These are phyloP conservation scores for Conringia planisiliqua DNA, from an alignment of 345 rosid species.

Conservation along the genomic window DNA sequence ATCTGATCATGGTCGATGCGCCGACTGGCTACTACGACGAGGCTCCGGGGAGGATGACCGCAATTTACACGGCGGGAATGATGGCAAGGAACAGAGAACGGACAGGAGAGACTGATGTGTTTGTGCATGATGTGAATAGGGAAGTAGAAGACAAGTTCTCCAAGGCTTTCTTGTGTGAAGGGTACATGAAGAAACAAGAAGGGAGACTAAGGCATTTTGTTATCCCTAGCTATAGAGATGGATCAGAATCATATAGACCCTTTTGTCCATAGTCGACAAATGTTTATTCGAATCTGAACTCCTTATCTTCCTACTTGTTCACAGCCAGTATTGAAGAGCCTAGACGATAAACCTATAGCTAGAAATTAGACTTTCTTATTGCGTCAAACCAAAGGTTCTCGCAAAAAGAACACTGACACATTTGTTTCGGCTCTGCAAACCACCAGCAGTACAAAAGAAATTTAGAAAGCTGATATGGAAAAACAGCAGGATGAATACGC, in stretches of 20 bases:
- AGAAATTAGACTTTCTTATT: not conserved
- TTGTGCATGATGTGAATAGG: conserved; percentile 86
- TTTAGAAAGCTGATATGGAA: not conserved
- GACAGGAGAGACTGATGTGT: conserved; percentile 71
- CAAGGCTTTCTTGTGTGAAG: conserved; percentile 65
- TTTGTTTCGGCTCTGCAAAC: not conserved
- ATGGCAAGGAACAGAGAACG: conserved; percentile 67
- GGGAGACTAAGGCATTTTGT: conserved; percentile 79
- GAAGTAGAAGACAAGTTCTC: conserved; percentile 74
- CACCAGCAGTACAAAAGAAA: not conserved
- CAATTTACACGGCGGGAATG: conserved; percentile 82
- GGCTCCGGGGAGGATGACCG: conserved; percentile 89
- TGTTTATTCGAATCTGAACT: not conserved
- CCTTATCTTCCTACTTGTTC: not conserved
- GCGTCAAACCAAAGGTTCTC: not conserved
- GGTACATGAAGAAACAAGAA: conserved; percentile 68
- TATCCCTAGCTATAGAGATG: conserved; percentile 70
- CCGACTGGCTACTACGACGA: conserved; percentile 74
- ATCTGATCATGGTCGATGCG: conserved; percentile 89
- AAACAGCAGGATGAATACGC: not conserved
- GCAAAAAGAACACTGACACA: not conserved
- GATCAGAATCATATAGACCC: conserved; percentile 34
- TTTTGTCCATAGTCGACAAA: conserved; percentile 58
- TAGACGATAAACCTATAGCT: not conserved
- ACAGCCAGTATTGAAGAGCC: not conserved